Percentiles rank a stretch among this genome's conserved stretches.
These are phyloP conservation scores for Aspergillaceae sp. DNA, from an alignment of 2,329 filamentous ascomycete genomes.

Conservation along the genomic window DNA sequence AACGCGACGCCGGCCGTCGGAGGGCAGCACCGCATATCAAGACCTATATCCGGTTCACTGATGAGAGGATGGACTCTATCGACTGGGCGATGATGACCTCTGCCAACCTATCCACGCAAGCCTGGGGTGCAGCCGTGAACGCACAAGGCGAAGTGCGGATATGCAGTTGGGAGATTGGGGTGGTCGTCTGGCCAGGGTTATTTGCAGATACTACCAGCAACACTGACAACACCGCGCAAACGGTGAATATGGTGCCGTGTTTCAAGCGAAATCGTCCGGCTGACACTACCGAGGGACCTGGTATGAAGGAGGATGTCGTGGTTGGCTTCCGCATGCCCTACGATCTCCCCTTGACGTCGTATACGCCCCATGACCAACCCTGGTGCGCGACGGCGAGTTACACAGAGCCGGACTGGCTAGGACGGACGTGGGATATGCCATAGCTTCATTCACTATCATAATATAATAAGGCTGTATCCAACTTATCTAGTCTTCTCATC, in stretches of 20 bases:
- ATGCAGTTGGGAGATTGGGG: constrained; percentile 75
- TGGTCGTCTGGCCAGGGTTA: constrained; percentile 68
- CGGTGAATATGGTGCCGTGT: constrained; percentile 56
- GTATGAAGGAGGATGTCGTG: constrained; percentile 19
- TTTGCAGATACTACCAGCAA: constrained; percentile 21
- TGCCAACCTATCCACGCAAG: constrained; percentile 86
- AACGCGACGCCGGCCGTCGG: constrained; percentile 50
- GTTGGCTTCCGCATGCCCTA: constrained; percentile 78
- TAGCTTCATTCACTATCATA: not conserved
- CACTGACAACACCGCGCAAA: not conserved
- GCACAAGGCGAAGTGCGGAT: constrained; percentile 56
- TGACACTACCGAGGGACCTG: constrained; percentile 2
- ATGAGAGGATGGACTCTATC: constrained; percentile 40
- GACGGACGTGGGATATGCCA: constrained; percentile 29
- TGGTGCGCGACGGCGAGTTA: constrained; percentile 65
- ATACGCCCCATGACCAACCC: constrained; percentile 55
- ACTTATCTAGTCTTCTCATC: no score
- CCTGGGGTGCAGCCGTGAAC: constrained; percentile 64
- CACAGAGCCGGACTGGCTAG: constrained; percentile 50
- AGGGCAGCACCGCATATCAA: constrained; percentile 81
- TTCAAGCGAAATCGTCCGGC: constrained; percentile 55
- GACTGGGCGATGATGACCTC: constrained; percentile 84
- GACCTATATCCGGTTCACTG: constrained; percentile 64
- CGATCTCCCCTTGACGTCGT: constrained; percentile 62
- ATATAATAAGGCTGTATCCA: not conserved